Conservation (phyloP, 192 early-diverging fungal species). For the Rhizophagus prolifer region DNA sequence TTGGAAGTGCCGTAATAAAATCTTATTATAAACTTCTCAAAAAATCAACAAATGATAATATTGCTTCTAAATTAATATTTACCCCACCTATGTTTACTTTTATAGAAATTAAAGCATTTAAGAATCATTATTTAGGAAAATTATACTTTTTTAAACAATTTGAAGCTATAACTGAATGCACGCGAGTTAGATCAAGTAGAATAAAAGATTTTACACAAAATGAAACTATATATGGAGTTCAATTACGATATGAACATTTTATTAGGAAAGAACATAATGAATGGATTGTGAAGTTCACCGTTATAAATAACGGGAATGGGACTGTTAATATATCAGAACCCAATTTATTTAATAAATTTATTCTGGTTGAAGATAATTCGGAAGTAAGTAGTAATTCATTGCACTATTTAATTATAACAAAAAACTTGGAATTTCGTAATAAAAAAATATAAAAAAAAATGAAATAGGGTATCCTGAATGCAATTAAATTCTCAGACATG, state of each 20-base stretch:
- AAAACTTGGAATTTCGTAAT: no score
- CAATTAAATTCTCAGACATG: conserved; percentile 31
- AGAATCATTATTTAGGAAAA: conserved; percentile 26
- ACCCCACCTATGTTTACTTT: conserved; percentile 19
- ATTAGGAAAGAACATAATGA: no score
- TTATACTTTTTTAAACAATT: conserved; percentile 35
- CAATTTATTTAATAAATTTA: conserved; percentile 12
- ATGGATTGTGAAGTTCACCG: background rate
- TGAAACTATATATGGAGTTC: background rate
- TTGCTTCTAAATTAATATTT: conserved; percentile 7
- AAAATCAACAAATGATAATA: background rate
- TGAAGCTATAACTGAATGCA: conserved; percentile 25
- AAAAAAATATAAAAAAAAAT: no score
- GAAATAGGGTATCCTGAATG: conserved; percentile 29
- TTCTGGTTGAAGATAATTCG: conserved; percentile 31
- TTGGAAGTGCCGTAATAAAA: conserved; percentile 3
- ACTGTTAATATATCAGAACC: background rate
- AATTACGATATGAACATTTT: no score
- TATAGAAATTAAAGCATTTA: conserved; percentile 1
- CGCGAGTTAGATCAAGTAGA: background rate
- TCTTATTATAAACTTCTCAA: background rate
- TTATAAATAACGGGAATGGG: background rate
- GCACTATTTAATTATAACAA: background rate
- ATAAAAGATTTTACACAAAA: conserved; percentile 13
- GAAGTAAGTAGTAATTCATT: background rate